Conservation (phyloP, 495 filamentous ascomycete species). For the Daldinia decipiens region DNA sequence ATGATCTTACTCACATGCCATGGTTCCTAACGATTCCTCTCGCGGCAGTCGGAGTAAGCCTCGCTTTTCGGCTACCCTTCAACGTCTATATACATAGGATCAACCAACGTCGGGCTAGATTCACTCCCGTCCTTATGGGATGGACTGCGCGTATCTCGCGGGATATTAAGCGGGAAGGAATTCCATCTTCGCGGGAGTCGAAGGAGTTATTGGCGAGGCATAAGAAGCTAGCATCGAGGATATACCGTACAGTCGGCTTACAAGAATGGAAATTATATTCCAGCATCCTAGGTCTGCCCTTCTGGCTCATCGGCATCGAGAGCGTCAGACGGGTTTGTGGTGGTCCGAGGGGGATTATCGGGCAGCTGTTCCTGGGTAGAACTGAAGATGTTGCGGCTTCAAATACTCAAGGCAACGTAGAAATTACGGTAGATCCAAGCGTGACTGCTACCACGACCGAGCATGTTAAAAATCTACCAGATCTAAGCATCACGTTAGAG, state of each 20-base stretch:
- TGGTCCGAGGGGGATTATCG: slow-evolving; percentile 62
- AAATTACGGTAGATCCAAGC: slow-evolving; percentile 2
- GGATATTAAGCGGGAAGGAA: slow-evolving; percentile 39
- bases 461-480: slow-evolving; percentile 43
- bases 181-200: slow-evolving; percentile 15
- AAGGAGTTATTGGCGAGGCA: slow-evolving; percentile 42
- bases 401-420: background rate
- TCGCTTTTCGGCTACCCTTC: slow-evolving; percentile 67
- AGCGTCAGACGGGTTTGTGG: slow-evolving; percentile 72
- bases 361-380: slow-evolving; percentile 47
- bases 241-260: slow-evolving; percentile 60
- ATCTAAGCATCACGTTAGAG: slow-evolving; percentile 70
- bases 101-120: slow-evolving; percentile 53
- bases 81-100: slow-evolving; percentile 62
- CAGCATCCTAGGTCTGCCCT: slow-evolving; percentile 65
- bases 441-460: slow-evolving; percentile 11
- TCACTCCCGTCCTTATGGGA: slow-evolving; percentile 63
- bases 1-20: slow-evolving; percentile 67
- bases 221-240: slow-evolving; percentile 45
- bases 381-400: slow-evolving; percentile 10
- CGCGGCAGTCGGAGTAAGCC: slow-evolving; percentile 70
- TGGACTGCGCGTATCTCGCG: slow-evolving; percentile 54
- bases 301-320: slow-evolving; percentile 77
- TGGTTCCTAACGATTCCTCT: slow-evolving; percentile 79
- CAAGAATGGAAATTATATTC: slow-evolving; percentile 61